Evolutionary conservation across 257 asterid genomes (phyloP).

Genomic region (Solanum okadae): DNA sequence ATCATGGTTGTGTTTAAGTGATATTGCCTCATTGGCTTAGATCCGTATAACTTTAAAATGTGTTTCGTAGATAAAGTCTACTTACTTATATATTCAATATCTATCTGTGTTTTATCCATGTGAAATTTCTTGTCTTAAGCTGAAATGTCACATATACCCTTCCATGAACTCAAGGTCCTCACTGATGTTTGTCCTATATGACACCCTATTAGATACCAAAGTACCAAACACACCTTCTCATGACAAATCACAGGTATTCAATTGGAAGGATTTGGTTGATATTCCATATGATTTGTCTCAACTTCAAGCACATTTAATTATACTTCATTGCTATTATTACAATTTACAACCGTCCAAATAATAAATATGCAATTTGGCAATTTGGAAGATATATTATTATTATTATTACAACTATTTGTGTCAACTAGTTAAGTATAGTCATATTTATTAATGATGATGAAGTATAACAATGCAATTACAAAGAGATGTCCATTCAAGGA

Average conservation of each 20-base stretch:
- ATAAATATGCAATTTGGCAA: background rate
- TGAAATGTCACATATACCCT: too few relatives aligned
- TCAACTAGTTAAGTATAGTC: background rate
- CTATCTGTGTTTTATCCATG: too few relatives aligned
- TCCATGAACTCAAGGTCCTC: background rate
- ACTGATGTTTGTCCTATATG: background rate
- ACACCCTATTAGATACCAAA: background rate
- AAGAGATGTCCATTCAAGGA: background rate
- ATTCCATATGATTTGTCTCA: background rate
- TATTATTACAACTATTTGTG: background rate
- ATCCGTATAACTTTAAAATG: background rate
- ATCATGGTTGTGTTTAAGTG: background rate
- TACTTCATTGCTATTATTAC: background rate
- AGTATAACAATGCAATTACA: background rate
- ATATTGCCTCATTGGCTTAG: background rate
- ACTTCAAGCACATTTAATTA: background rate
- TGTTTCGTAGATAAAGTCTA: too few relatives aligned
- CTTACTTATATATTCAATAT: background rate
- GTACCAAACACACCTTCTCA: background rate
- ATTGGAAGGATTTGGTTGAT: background rate
- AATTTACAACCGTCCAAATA: background rate
- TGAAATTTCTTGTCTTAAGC: too few relatives aligned
- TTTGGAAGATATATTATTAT: background rate
- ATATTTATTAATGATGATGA: background rate
- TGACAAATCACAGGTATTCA: background rate